phyloP scores from a whole-genome alignment of 2,329 filamentous ascomycete genomes.

The Pochonia chlamydosporia region DNA sequence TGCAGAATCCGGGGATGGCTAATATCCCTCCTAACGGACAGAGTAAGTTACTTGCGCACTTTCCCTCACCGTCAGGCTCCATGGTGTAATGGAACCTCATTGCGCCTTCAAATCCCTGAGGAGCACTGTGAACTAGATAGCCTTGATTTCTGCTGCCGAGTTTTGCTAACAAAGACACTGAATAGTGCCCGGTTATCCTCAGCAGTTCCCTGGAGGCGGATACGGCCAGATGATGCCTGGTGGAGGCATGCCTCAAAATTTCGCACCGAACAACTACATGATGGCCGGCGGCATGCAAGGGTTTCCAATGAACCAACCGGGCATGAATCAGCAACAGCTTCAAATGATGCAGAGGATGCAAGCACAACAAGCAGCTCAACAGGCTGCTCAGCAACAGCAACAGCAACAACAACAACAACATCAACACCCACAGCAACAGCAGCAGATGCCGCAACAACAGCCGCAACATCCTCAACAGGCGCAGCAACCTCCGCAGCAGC shows the following conservation, averaged over 20 bases:
- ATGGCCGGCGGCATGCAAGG: slow-evolving; percentile 48
- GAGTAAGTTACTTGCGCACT: no score
- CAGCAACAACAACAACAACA: slow-evolving; percentile 20
- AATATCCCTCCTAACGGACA: slow-evolving; percentile 55
- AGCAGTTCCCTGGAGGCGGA: slow-evolving; percentile 51
- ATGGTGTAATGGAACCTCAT: slow-evolving; percentile 15
- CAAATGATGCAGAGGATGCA: slow-evolving; percentile 40
- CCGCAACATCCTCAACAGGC: slow-evolving; percentile 22
- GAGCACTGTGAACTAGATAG: no score
- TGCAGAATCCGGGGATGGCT: slow-evolving; percentile 55
- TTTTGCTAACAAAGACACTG: slow-evolving; percentile 11
- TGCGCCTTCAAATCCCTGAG: no score
- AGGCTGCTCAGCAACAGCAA: slow-evolving; percentile 22
- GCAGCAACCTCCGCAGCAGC: slow-evolving; percentile 5
- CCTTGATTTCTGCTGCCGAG: no score
- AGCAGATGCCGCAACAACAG: slow-evolving; percentile 20
- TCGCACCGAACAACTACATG: slow-evolving; percentile 38
- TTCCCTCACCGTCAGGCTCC: slow-evolving; percentile 12
- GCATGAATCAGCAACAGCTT: slow-evolving; percentile 42
- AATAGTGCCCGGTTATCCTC: slow-evolving; percentile 51
- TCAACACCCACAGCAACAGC: slow-evolving; percentile 26
- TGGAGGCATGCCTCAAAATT: slow-evolving; percentile 47
- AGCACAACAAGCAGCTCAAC: slow-evolving; percentile 16
- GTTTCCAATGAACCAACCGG: slow-evolving; percentile 49
- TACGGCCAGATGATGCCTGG: slow-evolving; percentile 49